These are phyloP conservation scores for Thymus mandschuricus DNA, from an alignment of 257 asterid species.

Conservation along the genomic window DNA sequence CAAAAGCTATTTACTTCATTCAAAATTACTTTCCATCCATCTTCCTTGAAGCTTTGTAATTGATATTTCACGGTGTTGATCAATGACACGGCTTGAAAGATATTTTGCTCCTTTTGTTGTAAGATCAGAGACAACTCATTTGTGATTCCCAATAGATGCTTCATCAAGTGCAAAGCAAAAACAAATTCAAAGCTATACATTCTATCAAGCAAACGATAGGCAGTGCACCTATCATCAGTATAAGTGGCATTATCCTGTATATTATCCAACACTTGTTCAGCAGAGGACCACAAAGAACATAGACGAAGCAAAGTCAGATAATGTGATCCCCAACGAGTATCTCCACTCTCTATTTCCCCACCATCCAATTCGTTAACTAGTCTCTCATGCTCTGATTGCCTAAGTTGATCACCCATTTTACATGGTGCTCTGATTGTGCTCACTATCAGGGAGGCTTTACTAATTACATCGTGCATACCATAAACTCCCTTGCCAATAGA, in stretches of 20 bases:
- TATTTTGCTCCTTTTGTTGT: neutral
- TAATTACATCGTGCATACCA: neutral
- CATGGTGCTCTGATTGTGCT: neutral
- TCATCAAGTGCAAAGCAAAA: neutral
- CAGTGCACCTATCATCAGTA: neutral
- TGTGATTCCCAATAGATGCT: neutral
- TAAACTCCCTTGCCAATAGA: neutral
- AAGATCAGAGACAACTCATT: constrained; percentile 1
- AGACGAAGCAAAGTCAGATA: neutral
- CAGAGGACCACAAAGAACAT: neutral
- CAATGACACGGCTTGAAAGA: neutral
- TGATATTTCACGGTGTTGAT: neutral
- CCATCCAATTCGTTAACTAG: neutral
- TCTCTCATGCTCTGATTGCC: neutral
- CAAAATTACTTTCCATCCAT: neutral
- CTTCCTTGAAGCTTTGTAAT: constrained; percentile 1
- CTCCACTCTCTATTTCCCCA: neutral
- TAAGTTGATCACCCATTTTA: neutral
- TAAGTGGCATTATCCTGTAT: neutral
- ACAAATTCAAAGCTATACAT: neutral
- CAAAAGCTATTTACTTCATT: neutral
- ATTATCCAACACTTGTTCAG: neutral
- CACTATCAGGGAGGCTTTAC: neutral
- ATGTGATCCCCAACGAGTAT: neutral
- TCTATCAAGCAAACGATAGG: neutral